These are phyloP conservation scores for Scedosporium dehoogii DNA, from an alignment of 2,329 filamentous ascomycete species.

Conservation along the genomic window DNA sequence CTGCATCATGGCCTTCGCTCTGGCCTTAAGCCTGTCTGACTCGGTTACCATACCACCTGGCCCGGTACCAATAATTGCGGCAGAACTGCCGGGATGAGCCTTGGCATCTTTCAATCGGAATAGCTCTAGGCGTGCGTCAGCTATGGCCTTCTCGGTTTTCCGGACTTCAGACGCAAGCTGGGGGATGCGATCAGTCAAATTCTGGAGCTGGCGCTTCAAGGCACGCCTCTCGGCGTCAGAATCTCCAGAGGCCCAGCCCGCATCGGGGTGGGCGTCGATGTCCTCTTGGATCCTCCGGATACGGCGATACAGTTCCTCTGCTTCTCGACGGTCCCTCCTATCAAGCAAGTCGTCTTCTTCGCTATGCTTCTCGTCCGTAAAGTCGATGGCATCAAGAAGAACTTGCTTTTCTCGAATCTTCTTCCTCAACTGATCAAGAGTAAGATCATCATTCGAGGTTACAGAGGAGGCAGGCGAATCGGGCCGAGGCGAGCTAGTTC, in stretches of 20 bases:
- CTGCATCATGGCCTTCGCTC: conserved; percentile 98
- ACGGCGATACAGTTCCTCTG: conserved; percentile 86
- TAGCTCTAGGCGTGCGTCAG: conserved; percentile 81
- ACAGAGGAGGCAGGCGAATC: conserved; percentile 59
- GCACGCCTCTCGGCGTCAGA: conserved; percentile 80
- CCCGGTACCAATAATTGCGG: conserved; percentile 81
- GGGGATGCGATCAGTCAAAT: conserved; percentile 79
- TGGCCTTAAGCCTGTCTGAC: conserved; percentile 85
- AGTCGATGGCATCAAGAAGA: conserved; percentile 90
- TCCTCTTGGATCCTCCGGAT: conserved; percentile 89
- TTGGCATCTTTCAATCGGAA: conserved; percentile 93
- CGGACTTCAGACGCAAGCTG: conserved; percentile 87
- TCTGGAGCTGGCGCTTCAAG: conserved; percentile 82
- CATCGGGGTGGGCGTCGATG: conserved; percentile 81
- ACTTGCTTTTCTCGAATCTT: conserved; percentile 91
- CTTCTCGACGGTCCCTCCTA: conserved; percentile 79
- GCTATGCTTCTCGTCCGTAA: conserved; percentile 78
- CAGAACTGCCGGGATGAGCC: conserved; percentile 71
- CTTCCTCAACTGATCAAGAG: conserved; percentile 81
- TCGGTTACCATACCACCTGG: conserved; percentile 87
- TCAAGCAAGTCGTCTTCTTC: conserved; percentile 92
- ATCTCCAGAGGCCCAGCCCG: conserved; percentile 57
- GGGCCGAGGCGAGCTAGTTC: conserved; percentile 72
- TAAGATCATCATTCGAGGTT: conserved; percentile 68
- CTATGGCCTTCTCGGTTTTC: conserved; percentile 82